Base-by-base conservation (phyloP, 495 filamentous ascomycete genomes). In the Ramalina peruviana region DNA sequence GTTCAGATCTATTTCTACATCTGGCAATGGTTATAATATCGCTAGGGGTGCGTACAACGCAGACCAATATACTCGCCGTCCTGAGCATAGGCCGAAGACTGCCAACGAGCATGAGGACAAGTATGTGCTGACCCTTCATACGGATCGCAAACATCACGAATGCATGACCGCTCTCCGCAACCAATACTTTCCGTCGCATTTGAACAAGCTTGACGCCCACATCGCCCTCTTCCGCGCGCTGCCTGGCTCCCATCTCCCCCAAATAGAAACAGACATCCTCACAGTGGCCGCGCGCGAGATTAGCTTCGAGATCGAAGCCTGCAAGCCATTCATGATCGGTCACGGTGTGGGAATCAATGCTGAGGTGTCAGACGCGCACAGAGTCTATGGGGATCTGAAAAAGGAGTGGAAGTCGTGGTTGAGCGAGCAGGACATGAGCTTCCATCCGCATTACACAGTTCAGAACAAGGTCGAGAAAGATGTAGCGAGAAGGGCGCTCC, bases 211-310 rank as follows among this genome's bases (percentile, higher is more conserved):
- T 15, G 49, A 51, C 13, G 61, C 61, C 9, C 62, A 62, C 45
- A 51, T 65, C 13, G 56, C 62, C 27, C 57, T 65, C 27, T 65
- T 65, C 41, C 62, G 57, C 42, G 62, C 61, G 19, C 44, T 65
- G 0, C 62, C 62, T 10, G 52, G 42, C 36, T 58, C 57, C 33
- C 54, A 56, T 36, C 53, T 63, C 20, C 37, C 52, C 3, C 20
- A 36, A 13, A 56, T 63, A 33, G 25, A 55, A 19, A 36, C 53
- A 6, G 20, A 42, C 15, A 46, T 65, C 30, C 19, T 45, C 20
- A 23, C 47, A n/a, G 33, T 52, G 9, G 52, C 48, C 19, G 15
- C 11, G 11, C 13, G 26, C 33, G 48, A 57, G 6, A 13, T 23
- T 1, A 40, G 50, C 0, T 65, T 63, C 41, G 20, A 27, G 4